Evolutionary conservation across 2,329 filamentous ascomycete species (phyloP).

Genomic region (Ophiostoma pallidulum): DNA sequence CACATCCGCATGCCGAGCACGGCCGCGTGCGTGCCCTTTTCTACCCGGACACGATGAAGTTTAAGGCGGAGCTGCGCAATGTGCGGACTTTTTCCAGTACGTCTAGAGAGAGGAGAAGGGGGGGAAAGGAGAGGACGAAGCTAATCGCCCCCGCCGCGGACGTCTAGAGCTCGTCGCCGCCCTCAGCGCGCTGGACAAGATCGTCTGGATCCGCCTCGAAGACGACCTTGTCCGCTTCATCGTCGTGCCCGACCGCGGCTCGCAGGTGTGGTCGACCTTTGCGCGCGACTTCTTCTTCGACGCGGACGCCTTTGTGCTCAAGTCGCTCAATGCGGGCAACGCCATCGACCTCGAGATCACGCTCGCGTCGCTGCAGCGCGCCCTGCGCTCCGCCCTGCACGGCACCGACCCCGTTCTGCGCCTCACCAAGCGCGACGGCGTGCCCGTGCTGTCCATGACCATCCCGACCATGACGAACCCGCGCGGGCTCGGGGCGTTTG

Average conservation of each 20-base stretch:
- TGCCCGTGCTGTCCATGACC: slow-evolving; percentile 81
- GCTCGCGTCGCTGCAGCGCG: slow-evolving; percentile 75
- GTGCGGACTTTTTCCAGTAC: slow-evolving; percentile 57
- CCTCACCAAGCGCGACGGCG: slow-evolving; percentile 83
- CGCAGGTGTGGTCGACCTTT: slow-evolving; percentile 76
- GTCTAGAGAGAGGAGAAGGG: slow-evolving; percentile 13
- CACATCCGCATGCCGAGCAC: neutral
- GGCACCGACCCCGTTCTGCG: slow-evolving; percentile 75
- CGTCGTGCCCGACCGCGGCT: slow-evolving; percentile 87
- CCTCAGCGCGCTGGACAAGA: slow-evolving; percentile 61
- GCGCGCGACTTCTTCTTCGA: slow-evolving; percentile 71
- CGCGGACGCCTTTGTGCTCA: slow-evolving; percentile 66
- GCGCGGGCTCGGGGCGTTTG: slow-evolving; percentile 25
- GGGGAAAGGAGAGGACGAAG: no score
- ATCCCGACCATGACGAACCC: slow-evolving; percentile 65
- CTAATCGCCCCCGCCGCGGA: no score
- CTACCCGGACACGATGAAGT: slow-evolving; percentile 13
- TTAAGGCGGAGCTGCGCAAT: slow-evolving; percentile 51
- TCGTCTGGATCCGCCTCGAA: slow-evolving; percentile 84
- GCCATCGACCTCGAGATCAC: slow-evolving; percentile 96
- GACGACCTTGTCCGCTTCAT: slow-evolving; percentile 86
- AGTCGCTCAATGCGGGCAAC: slow-evolving; percentile 73
- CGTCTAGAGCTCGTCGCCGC: slow-evolving; percentile 52
- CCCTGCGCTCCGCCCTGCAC: slow-evolving; percentile 79
- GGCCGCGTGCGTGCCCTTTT: neutral